phyloP scores from a whole-genome alignment of 148 eudicot genomes.

The Limonium bicolor region DNA sequence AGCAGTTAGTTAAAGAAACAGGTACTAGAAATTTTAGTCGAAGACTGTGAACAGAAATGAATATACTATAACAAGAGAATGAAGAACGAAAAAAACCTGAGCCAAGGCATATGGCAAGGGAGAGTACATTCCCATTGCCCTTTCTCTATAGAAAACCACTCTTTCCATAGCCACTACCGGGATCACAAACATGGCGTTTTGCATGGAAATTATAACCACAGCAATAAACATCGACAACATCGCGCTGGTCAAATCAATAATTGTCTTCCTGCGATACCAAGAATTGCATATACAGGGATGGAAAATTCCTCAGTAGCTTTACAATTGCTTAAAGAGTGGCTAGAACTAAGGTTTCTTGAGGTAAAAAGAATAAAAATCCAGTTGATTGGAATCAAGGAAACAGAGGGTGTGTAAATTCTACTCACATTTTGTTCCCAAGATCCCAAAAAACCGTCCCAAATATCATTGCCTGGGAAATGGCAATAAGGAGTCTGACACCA shows the following conservation, averaged over 20 bases:
- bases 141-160: constrained; percentile 1
- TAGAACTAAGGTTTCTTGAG: too few species aligned
- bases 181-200: neutral
- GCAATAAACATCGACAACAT: constrained; percentile 2
- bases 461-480: neutral
- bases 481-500: neutral
- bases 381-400: too few species aligned
- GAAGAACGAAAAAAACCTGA: neutral
- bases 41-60: neutral
- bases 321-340: neutral
- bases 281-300: neutral
- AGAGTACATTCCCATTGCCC: constrained; percentile 1
- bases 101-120: constrained; percentile 5
- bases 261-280: neutral
- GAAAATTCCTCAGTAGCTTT: neutral
- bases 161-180: constrained; percentile 5
- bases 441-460: constrained; percentile 1
- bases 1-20: neutral
- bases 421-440: neutral
- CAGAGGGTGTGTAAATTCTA: neutral
- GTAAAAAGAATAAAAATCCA: too few species aligned
- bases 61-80: neutral
- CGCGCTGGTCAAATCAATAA: neutral
- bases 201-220: neutral
- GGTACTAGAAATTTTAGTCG: neutral